Conservation (phyloP, 768 basidiomycete genomes). For the Daedaleopsis nitida region DNA sequence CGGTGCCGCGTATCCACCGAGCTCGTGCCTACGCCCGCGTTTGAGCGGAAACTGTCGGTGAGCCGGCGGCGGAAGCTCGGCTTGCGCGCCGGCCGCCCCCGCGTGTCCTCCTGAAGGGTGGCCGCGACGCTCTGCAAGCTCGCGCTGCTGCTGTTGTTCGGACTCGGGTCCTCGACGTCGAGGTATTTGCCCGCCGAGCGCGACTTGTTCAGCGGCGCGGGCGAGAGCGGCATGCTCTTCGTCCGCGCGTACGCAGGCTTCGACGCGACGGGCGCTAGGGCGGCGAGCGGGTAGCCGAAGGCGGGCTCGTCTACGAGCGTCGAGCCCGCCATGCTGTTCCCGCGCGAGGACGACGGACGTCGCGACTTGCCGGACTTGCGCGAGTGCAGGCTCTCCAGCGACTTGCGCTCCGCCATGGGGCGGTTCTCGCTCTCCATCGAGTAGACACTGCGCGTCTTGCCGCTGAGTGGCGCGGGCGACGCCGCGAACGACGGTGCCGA, state of each 20-base stretch:
- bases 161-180: slow-evolving; percentile 16
- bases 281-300: slow-evolving; percentile 19
- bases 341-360: slow-evolving; percentile 27
- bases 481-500: slow-evolving; percentile 18
- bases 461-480: slow-evolving; percentile 17
- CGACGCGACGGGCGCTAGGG: slow-evolving; percentile 2
- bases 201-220: slow-evolving; percentile 33
- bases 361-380: slow-evolving; percentile 40
- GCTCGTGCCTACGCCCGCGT: background rate
- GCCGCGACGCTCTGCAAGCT: slow-evolving; percentile 13
- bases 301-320: slow-evolving; percentile 23
- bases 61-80: slow-evolving; percentile 29
- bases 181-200: slow-evolving; percentile 30
- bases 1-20: slow-evolving; percentile 24
- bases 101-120: slow-evolving; percentile 15
- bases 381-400: slow-evolving; percentile 43
- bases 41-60: slow-evolving; percentile 25
- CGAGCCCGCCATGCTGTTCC: slow-evolving; percentile 14
- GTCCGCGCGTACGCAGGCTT: slow-evolving; percentile 37
- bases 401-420: slow-evolving; percentile 29
- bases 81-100: slow-evolving; percentile 27
- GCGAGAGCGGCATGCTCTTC: slow-evolving; percentile 50
- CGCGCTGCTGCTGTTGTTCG: slow-evolving; percentile 22
- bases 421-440: slow-evolving; percentile 19
- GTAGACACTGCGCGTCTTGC: slow-evolving; percentile 20